A percentile compares a stretch with the other conserved stretches of the same genome.
These are phyloP conservation scores for Ganoderma resinaceum DNA, from an alignment of 1,284 basidiomycete genomes.

Conservation along the genomic window DNA sequence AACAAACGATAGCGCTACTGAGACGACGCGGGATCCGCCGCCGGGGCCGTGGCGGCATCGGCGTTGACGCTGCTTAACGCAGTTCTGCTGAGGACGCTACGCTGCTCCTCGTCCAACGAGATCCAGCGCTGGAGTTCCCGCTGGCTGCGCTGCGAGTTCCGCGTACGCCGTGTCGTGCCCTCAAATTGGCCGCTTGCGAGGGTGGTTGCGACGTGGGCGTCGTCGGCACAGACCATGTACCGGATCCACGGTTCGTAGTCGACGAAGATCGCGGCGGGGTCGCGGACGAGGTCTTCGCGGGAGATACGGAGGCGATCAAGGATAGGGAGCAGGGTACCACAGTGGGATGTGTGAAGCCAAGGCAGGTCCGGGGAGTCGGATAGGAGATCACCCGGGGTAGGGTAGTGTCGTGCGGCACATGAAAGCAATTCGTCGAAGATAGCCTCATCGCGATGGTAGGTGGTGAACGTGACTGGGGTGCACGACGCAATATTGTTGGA, in stretches of 20 bases:
- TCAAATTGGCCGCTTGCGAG: conserved; percentile 15
- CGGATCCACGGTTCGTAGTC: conserved; percentile 31
- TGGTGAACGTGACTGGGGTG: conserved; percentile 23
- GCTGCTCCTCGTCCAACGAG: conserved; percentile 13
- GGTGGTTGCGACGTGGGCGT: conserved; percentile 11
- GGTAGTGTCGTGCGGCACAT: conserved; percentile 3
- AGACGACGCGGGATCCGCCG: neutral
- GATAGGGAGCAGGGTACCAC: conserved; percentile 14
- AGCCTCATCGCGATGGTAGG: conserved; percentile 23
- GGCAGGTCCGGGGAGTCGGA: conserved; percentile 14
- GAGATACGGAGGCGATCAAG: conserved; percentile 20
- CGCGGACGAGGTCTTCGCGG: conserved; percentile 22
- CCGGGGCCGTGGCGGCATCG: neutral
- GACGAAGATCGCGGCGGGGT: conserved; percentile 20
- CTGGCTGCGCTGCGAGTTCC: conserved; percentile 25
- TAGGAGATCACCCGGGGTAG: conserved; percentile 3
- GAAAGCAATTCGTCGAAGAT: conserved; percentile 16
- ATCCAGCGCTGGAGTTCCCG: conserved; percentile 16
- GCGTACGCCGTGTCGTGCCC: conserved; percentile 22
- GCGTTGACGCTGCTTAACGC: conserved; percentile 11
- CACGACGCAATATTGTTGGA: conserved; percentile 4
- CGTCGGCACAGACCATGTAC: conserved; percentile 23
- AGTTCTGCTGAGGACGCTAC: conserved; percentile 21
- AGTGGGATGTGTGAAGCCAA: conserved; percentile 17
- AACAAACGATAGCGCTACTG: neutral